These are phyloP conservation scores for Phytophthora cajani DNA, from an alignment of 352 stramenopile species.

Conservation along the genomic window DNA sequence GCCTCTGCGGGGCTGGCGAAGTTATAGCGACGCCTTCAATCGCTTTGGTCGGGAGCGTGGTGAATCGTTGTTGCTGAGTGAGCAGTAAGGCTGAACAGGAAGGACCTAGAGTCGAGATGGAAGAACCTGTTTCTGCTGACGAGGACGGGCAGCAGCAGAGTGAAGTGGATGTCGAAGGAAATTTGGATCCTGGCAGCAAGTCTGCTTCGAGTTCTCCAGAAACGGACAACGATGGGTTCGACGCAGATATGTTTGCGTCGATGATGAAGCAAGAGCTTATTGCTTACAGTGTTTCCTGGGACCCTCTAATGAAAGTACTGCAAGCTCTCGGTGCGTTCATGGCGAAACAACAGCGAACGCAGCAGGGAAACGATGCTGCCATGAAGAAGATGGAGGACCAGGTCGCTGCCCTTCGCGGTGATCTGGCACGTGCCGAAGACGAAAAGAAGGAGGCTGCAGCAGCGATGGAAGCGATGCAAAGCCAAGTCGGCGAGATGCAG, in stretches of 20 bases:
- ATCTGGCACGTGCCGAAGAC: slow-evolving; percentile 49
- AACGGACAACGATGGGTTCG: slow-evolving; percentile 38
- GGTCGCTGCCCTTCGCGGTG: slow-evolving; percentile 46
- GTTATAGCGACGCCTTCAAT: background rate
- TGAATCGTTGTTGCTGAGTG: background rate
- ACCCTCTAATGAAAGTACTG: slow-evolving; percentile 72
- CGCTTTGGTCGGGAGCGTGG: background rate
- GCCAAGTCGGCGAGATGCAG: slow-evolving; percentile 56
- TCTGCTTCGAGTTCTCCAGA: slow-evolving; percentile 6
- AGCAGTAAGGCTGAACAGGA: slow-evolving; percentile 1
- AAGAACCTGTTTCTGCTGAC: slow-evolving; percentile 24
- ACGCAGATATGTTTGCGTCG: slow-evolving; percentile 57
- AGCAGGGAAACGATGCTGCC: slow-evolving; percentile 42
- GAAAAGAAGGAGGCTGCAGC: slow-evolving; percentile 64
- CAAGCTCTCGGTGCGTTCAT: slow-evolving; percentile 63
- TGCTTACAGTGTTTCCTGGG: slow-evolving; percentile 75
- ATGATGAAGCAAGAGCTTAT: slow-evolving; percentile 76
- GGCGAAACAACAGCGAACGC: slow-evolving; percentile 54
- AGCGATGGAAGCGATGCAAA: slow-evolving; percentile 55
- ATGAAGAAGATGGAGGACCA: slow-evolving; percentile 68
- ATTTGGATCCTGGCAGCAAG: slow-evolving; percentile 7
- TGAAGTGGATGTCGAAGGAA: slow-evolving; percentile 12
- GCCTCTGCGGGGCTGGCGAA: background rate
- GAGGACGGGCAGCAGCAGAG: slow-evolving; percentile 28
- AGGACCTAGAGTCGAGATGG: slow-evolving; percentile 22